A percentile compares a stretch with the other conserved stretches of the same genome.
phyloP scores from a whole-genome alignment of 139 green algal genomes.

The Astrephomene gubernaculifera region DNA sequence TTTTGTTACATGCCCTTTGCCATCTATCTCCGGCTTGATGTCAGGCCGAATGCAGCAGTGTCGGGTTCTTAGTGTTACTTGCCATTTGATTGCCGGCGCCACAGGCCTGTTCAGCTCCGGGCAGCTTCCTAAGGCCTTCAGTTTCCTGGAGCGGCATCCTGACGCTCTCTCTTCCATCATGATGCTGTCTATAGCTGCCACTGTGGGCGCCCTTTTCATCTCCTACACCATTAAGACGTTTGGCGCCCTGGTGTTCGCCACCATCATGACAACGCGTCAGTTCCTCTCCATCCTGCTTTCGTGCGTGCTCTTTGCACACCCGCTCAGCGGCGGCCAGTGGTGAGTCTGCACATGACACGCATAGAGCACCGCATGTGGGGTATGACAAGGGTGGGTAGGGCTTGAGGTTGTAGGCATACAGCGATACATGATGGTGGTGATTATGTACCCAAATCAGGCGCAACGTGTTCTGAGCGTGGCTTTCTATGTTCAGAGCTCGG shows the following conservation, averaged over 20 bases:
- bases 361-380: too few species aligned
- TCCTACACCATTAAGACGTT: constrained; percentile 92
- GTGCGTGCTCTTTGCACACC: constrained; percentile 83
- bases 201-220: constrained; percentile 74
- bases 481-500: too few species aligned
- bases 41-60: too few species aligned
- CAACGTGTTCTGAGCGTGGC: neutral
- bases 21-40: too few species aligned
- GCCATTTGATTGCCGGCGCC: too few species aligned
- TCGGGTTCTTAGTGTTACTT: too few species aligned
- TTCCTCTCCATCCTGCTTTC: constrained; percentile 93
- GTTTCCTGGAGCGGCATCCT: constrained; percentile 79
- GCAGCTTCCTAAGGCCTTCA: constrained; percentile 72
- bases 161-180: constrained; percentile 71
- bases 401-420: too few species aligned
- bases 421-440: too few species aligned
- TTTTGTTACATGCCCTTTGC: too few species aligned
- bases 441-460: too few species aligned
- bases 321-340: constrained; percentile 79
- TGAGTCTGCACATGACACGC: too few species aligned
- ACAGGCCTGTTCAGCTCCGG: constrained; percentile 67
- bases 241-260: constrained; percentile 93
- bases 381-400: too few species aligned
- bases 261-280: constrained; percentile 95
- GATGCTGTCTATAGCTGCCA: constrained; percentile 73